Evolutionary conservation across 768 basidiomycete genomes (phyloP).

Genomic region (Boletus barrowsii): DNA sequence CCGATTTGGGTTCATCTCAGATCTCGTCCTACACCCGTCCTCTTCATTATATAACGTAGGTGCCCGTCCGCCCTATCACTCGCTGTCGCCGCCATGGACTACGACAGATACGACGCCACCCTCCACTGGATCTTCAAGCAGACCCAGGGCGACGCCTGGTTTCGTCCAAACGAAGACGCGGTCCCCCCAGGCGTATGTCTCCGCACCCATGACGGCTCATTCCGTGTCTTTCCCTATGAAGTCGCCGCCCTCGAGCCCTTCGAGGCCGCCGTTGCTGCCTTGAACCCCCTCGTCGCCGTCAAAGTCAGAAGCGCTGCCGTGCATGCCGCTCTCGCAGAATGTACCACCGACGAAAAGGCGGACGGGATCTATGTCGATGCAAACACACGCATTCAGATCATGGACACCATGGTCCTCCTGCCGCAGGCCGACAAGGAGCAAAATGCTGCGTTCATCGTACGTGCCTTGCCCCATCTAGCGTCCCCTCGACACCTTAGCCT

Average conservation of each 20-base stretch:
- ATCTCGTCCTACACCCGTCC: not conserved
- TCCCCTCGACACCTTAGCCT: not conserved
- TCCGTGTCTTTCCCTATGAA: conserved; percentile 56
- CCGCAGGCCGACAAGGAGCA: conserved; percentile 46
- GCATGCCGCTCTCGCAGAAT: conserved; percentile 49
- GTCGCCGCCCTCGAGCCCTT: conserved; percentile 51
- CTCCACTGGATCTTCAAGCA: conserved; percentile 31
- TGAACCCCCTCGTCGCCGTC: conserved; percentile 56
- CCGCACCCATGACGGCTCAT: conserved; percentile 45
- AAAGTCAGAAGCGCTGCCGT: conserved; percentile 50
- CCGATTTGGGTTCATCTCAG: conserved; percentile 17
- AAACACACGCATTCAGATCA: conserved; percentile 74
- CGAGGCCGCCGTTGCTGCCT: conserved; percentile 47
- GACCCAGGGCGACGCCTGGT: conserved; percentile 49
- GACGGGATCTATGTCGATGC: conserved; percentile 45
- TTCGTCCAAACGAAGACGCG: conserved; percentile 47
- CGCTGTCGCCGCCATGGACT: conserved; percentile 27
- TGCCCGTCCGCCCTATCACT: not conserved
- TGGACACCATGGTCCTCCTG: conserved; percentile 75
- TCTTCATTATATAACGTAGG: conserved; percentile 5
- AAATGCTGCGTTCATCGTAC: conserved; percentile 66
- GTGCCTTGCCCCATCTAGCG: conserved; percentile 25
- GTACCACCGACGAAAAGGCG: conserved; percentile 20
- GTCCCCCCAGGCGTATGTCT: conserved; percentile 48
- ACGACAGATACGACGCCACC: conserved; percentile 33